Evolutionary conservation across 306 rosid genomes (phyloP).

Genomic region (Ceratonia siliqua): DNA sequence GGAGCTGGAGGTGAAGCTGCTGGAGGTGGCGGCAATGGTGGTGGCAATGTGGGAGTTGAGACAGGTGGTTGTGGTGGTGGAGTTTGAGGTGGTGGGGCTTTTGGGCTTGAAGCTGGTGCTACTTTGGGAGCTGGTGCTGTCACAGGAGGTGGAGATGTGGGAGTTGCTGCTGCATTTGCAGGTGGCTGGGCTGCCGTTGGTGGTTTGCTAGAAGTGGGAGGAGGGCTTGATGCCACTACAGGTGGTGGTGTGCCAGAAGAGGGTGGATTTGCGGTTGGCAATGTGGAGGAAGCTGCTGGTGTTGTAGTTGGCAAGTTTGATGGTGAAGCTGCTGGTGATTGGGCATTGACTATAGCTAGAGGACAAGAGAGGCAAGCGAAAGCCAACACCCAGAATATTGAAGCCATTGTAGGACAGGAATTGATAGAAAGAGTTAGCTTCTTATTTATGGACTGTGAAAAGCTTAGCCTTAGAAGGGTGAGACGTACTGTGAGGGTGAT

Average conservation of each 20-base stretch:
- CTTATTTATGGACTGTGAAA: slow-evolving; percentile 36
- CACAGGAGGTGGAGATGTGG: slow-evolving; percentile 53
- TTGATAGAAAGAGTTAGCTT: slow-evolving; percentile 2
- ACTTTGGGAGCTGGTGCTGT: slow-evolving; percentile 60
- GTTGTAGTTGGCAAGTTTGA: slow-evolving; percentile 27
- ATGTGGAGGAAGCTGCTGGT: slow-evolving; percentile 12
- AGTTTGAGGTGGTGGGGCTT: slow-evolving; percentile 51
- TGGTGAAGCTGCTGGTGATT: slow-evolving; percentile 38
- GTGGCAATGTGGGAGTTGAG: slow-evolving; percentile 56
- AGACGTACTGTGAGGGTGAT: slow-evolving; percentile 24
- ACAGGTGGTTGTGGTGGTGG: slow-evolving; percentile 63
- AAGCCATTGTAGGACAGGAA: slow-evolving; percentile 38
- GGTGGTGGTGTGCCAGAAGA: slow-evolving; percentile 46
- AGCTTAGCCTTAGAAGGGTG: slow-evolving; percentile 31
- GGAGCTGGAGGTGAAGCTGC: slow-evolving; percentile 56
- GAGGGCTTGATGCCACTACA: slow-evolving; percentile 33
- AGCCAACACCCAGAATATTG: slow-evolving; percentile 34
- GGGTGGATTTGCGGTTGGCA: slow-evolving; percentile 35
- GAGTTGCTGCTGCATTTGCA: slow-evolving; percentile 37
- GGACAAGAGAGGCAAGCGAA: slow-evolving; percentile 33
- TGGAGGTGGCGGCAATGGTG: slow-evolving; percentile 50
- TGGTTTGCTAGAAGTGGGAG: slow-evolving; percentile 40
- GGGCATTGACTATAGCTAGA: slow-evolving; percentile 35
- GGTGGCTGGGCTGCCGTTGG: slow-evolving; percentile 49
- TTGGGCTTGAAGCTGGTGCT: slow-evolving; percentile 57